Conservation (phyloP, 148 eudicot species). For the Gaultheria prostrata region DNA sequence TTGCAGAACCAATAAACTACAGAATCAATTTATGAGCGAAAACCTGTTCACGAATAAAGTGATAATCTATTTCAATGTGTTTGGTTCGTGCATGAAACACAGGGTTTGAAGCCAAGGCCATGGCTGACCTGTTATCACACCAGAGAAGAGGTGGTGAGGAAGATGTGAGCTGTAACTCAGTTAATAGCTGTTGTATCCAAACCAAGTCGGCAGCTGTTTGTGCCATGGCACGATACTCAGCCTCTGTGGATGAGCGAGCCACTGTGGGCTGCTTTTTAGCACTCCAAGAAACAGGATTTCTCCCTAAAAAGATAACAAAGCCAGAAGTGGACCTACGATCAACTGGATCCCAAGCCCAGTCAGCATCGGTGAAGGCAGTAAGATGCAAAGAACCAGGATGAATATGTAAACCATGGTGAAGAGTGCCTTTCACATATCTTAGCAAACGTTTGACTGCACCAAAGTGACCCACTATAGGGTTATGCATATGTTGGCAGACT, state of each 20-base stretch:
- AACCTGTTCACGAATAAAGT: neutral
- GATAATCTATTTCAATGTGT: neutral
- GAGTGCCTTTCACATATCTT: too few species aligned
- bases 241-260: neutral
- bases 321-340: neutral
- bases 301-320: neutral
- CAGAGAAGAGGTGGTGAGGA: neutral
- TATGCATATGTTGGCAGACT: too few species aligned
- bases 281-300: neutral
- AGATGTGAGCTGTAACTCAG: neutral
- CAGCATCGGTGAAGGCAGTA: neutral
- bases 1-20: fast-evolving
- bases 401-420: too few species aligned
- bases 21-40: neutral
- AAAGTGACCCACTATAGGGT: too few species aligned
- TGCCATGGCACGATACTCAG: neutral
- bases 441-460: too few species aligned
- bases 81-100: neutral
- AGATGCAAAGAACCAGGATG: neutral
- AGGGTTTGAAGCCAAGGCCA: neutral
- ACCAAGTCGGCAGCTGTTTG: neutral
- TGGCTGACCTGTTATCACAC: neutral
- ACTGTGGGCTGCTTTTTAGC: neutral
- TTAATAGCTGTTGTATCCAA: neutral
- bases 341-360: neutral